These are phyloP conservation scores for Barnettozyma siamensis DNA, from an alignment of 805 yeast species.

Conservation along the genomic window DNA sequence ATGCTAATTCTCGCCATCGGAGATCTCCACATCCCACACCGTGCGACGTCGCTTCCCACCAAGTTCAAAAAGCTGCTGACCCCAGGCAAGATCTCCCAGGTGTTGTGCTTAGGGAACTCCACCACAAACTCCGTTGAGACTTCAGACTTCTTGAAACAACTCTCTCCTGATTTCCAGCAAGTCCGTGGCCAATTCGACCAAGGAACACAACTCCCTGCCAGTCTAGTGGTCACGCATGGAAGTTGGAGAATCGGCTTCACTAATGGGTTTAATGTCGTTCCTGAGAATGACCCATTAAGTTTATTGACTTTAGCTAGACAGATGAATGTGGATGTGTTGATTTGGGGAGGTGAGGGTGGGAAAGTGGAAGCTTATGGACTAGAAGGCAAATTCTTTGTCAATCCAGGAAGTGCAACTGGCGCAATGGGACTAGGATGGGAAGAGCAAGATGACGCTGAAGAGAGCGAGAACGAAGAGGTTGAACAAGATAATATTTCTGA, in stretches of 20 bases:
- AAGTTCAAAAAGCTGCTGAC: conserved; percentile 69
- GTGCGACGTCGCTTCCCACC: conserved; percentile 4
- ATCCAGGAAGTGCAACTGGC: conserved; percentile 97
- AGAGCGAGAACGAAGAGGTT: conserved; percentile 25
- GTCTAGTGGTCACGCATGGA: conserved; percentile 62
- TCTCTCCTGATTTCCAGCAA: conserved; percentile 67
- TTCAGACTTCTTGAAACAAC: conserved; percentile 52
- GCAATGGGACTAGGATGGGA: conserved; percentile 69
- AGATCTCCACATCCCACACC: conserved; percentile 85
- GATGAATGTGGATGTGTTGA: conserved; percentile 82
- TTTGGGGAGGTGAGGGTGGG: conserved; percentile 94
- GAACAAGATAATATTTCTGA: conserved; percentile 4
- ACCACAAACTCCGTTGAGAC: conserved; percentile 57
- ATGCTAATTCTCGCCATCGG: conserved; percentile 82
- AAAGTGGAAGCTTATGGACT: conserved; percentile 88
- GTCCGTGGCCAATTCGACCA: conserved; percentile 84
- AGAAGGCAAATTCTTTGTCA: conserved; percentile 90
- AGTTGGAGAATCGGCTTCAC: conserved; percentile 76
- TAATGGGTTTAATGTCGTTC: conserved; percentile 78
- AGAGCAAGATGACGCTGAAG: conserved; percentile 42
- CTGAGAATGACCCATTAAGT: conserved; percentile 82
- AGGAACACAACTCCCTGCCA: conserved; percentile 45
- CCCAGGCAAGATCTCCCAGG: conserved; percentile 85
- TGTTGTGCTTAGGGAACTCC: conserved; percentile 79
- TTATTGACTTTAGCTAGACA: conserved; percentile 79